These are phyloP conservation scores for Acer campestre DNA, from an alignment of 345 rosid species.

Conservation along the genomic window DNA sequence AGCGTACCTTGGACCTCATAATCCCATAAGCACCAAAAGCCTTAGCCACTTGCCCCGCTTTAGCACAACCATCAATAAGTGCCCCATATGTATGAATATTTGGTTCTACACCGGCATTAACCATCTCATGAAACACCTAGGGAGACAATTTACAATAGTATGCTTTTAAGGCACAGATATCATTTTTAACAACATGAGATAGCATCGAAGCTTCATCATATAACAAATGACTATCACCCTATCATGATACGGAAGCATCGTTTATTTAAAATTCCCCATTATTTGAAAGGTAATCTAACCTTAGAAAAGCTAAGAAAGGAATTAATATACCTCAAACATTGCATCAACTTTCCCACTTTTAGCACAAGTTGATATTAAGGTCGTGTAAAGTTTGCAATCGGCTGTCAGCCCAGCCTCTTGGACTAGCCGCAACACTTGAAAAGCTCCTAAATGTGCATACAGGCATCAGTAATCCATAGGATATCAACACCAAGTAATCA, in stretches of 20 bases:
- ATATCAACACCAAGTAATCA: constrained; percentile 2
- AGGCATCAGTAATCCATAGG: constrained; percentile 25
- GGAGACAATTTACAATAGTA: constrained; percentile 19
- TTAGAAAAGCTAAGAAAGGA: constrained; percentile 26
- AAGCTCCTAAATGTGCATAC: constrained; percentile 57
- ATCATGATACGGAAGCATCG: neutral
- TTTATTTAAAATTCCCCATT: neutral
- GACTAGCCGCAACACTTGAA: constrained; percentile 67
- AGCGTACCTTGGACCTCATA: constrained; percentile 89
- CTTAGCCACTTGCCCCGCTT: constrained; percentile 93
- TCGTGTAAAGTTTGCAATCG: constrained; percentile 91
- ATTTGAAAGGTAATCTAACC: neutral
- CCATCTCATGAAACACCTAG: constrained; percentile 94
- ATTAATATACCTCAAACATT: constrained; percentile 80
- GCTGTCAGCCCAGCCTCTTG: constrained; percentile 67
- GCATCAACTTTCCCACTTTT: constrained; percentile 94
- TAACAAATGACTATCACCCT: neutral
- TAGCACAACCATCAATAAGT: constrained; percentile 96
- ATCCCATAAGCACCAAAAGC: constrained; percentile 99
- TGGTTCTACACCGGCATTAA: constrained; percentile 88
- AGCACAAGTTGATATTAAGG: constrained; percentile 89
- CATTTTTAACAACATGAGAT: neutral
- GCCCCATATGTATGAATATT: constrained; percentile 93
- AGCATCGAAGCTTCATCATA: constrained; percentile 1
- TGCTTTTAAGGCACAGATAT: neutral